Percentiles rank a stretch among this genome's conserved stretches.
Conservation (phyloP, 73 alveolate species). For the Paraurostyla sp. region DNA sequence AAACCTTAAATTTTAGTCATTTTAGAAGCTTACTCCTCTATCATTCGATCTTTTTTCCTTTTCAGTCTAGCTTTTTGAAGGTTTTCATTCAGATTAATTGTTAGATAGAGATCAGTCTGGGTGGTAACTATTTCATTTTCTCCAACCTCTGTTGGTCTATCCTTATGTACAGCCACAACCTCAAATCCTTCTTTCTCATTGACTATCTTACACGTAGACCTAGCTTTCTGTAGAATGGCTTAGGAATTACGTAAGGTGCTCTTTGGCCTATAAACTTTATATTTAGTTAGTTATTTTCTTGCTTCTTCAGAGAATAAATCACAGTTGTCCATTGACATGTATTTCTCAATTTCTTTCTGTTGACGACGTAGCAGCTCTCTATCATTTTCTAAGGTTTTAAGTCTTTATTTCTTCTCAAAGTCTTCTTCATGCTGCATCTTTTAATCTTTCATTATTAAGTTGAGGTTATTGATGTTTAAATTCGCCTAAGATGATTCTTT, state of each 20-base stretch:
- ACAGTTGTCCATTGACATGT: conserved; percentile 33
- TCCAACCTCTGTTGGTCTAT: background rate
- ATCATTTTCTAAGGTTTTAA: background rate
- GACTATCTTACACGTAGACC: background rate
- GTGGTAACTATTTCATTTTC: conserved; percentile 41
- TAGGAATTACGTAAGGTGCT: background rate
- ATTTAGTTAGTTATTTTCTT: conserved; percentile 25
- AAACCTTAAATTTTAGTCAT: conserved; percentile 29
- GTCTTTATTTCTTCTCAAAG: background rate
- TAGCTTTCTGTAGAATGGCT: background rate
- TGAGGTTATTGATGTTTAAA: conserved; percentile 9
- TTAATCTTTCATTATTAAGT: conserved; percentile 15
- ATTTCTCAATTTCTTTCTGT: conserved; percentile 31
- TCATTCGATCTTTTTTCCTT: conserved; percentile 24
- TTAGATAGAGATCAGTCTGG: conserved; percentile 32
- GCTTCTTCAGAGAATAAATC: conserved; percentile 51
- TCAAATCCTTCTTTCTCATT: conserved; percentile 33
- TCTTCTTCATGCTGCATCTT: background rate
- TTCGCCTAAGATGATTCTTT: background rate
- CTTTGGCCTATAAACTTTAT: conserved; percentile 35
- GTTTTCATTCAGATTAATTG: conserved; percentile 29
- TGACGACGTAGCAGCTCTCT: background rate
- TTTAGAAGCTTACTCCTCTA: background rate
- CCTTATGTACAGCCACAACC: background rate
- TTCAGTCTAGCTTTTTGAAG: conserved; percentile 33